Base-by-base conservation (phyloP, 2,329 filamentous ascomycete genomes). In the Penicillium sp. region DNA sequence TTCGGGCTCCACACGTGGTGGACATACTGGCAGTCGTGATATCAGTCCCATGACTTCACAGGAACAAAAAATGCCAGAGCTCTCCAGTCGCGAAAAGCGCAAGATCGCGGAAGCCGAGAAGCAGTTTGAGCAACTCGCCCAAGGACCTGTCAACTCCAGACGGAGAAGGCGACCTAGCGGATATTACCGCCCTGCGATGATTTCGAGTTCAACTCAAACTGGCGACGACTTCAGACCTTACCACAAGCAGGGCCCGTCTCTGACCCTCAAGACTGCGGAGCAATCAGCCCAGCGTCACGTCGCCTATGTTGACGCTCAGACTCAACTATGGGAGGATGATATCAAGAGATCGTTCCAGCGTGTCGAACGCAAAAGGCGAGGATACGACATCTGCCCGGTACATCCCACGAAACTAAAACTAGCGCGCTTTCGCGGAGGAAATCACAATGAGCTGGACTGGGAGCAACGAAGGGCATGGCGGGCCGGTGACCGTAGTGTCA, bases 71-170 rank as follows among this genome's bases (percentile, higher is more conserved):
- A 7, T 67, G 72, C 36, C 50, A 2, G 81, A 81, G 54, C 71
- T 84, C 53, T 84, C 82, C 2, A 81, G 80, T 53, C 76, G 82
- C 4, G 82, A 85, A 57, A 77, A 77, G 59, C 78, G 81, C 50
- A 85, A 85, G 65, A 74, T 85, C 39, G 79, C 80, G 46, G 80
- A 81, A 47, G 78, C 80, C 35, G 81, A 84, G 59, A 80, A 80
- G 55, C 77, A 83, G 50, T 84, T 84, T 54, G 77, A 81, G 54
- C 77, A 81, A 58, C 72, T 82, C 54, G 81, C 83, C 58, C 78
- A 80, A 56, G 74, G 77, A 49, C 55, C 61, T 13, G 53, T 40
- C 13, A 54, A 61, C 28, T 77, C 76, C 46, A 77, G 73, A 56
- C 79, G 78, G 65, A 80, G 77, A 63, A 80, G 83, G 61, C 73